Conservation (phyloP, 768 basidiomycete genomes). For the Suillus alpinus region DNA sequence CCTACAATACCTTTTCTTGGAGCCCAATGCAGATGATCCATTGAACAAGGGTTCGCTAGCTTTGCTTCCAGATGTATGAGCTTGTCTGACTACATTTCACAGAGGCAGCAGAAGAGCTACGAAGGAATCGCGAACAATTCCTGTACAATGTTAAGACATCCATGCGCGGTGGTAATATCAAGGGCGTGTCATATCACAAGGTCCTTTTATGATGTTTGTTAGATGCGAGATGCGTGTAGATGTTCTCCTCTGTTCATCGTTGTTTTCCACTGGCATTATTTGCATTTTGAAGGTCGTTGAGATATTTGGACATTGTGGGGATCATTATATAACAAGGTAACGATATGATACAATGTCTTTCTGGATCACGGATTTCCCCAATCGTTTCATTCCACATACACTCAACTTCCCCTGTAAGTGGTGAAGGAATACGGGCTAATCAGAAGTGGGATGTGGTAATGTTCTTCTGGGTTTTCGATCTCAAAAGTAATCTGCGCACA, state of each 20-base stretch:
- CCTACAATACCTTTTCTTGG: conserved; percentile 95
- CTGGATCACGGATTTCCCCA: background rate
- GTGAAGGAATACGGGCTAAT: conserved; percentile 91
- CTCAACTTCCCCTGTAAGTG: conserved; percentile 86
- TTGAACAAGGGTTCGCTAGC: conserved; percentile 89
- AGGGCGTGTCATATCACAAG: conserved; percentile 75
- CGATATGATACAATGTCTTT: background rate
- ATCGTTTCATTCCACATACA: background rate
- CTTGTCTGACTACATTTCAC: conserved; percentile 19
- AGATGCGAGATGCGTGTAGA: conserved; percentile 9
- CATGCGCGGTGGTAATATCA: conserved; percentile 79
- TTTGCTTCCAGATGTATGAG: background rate
- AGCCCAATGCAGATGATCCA: conserved; percentile 98
- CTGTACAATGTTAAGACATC: conserved; percentile 80
- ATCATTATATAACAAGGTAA: background rate
- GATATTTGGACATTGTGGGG: background rate
- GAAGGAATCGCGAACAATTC: conserved; percentile 84
- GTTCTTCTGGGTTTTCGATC: conserved; percentile 69
- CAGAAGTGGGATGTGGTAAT: conserved; percentile 89
- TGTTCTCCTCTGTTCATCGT: background rate
- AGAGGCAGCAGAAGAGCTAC: conserved; percentile 97
- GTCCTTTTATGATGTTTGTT: conserved; percentile 49
- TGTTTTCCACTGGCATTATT: conserved; percentile 1
- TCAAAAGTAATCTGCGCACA: conserved; percentile 69
- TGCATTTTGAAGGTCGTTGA: background rate